phyloP scores from a whole-genome alignment of 805 yeast genomes.

The Saccharomycopsis fermentans region DNA sequence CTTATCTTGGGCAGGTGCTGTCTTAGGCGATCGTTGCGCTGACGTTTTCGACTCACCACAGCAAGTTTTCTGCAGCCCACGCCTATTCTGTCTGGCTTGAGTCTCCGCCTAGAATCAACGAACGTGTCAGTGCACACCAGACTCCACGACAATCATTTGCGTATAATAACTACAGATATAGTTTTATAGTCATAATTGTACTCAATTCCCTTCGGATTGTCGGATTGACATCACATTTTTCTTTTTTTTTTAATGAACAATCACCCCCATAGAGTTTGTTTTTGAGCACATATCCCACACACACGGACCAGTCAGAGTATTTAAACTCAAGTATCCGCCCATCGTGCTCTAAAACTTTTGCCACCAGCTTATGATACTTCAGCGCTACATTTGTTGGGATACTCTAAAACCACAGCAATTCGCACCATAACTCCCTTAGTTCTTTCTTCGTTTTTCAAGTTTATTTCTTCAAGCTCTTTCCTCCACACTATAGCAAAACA shows the following conservation, averaged over 20 bases:
- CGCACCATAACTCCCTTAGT: neutral
- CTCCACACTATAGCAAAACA: neutral
- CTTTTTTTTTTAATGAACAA: too few species aligned
- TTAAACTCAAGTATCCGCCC: neutral
- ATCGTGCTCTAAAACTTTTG: too few species aligned
- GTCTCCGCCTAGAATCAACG: neutral
- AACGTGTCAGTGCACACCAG: neutral
- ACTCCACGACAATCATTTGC: neutral
- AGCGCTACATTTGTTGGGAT: too few species aligned
- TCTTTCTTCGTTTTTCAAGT: neutral
- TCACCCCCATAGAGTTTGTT: neutral
- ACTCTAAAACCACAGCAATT: too few species aligned
- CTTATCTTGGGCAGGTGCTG: too few species aligned
- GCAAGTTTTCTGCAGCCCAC: too few species aligned
- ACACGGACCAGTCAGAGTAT: neutral
- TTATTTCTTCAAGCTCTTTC: too few species aligned
- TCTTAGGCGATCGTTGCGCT: too few species aligned
- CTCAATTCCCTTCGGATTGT: neutral
- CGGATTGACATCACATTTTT: neutral
- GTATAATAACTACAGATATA: too few species aligned
- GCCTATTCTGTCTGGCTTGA: neutral
- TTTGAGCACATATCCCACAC: neutral
- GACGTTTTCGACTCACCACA: too few species aligned
- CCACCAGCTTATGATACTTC: too few species aligned
- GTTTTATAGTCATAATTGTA: too few species aligned